phyloP scores from a whole-genome alignment of 306 rosid genomes.

The cucumber (Cucumis sativus) region DNA sequence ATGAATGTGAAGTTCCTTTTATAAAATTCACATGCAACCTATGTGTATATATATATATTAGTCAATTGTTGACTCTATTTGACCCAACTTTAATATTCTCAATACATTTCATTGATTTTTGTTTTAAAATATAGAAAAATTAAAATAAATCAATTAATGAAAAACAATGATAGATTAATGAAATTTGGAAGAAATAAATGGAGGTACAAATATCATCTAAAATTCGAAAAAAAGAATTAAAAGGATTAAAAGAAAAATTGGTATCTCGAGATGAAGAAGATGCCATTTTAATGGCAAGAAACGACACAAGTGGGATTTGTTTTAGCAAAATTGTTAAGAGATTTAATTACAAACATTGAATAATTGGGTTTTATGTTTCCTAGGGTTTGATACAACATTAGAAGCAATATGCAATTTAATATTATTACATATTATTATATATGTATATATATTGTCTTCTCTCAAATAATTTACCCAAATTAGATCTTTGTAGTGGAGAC shows the following conservation, averaged over 20 bases:
- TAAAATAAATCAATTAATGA: too few species aligned
- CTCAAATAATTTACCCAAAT: background rate
- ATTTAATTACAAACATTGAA: background rate
- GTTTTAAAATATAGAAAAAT: too few species aligned
- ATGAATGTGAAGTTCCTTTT: too few species aligned
- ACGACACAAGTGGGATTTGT: constrained; percentile 5
- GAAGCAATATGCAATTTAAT: constrained; percentile 22
- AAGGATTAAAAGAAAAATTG: background rate
- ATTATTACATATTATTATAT: background rate
- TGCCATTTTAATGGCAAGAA: background rate
- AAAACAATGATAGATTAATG: background rate
- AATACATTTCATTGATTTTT: too few species aligned
- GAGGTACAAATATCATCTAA: too few species aligned
- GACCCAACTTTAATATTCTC: too few species aligned
- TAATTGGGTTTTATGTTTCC: constrained; percentile 20
- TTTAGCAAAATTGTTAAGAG: background rate
- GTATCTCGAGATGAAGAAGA: constrained; percentile 1
- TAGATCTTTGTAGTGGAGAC: constrained; percentile 23
- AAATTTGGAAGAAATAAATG: too few species aligned
- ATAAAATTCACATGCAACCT: too few species aligned
- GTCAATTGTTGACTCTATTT: too few species aligned
- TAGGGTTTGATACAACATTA: constrained; percentile 41
- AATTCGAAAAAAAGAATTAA: background rate
- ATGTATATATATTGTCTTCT: background rate
- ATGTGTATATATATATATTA: too few species aligned